Percentiles rank a stretch among this genome's conserved stretches.
Evolutionary conservation across 108 stramenopile species (phyloP).

Genomic region (Fistulifera solaris): DNA sequence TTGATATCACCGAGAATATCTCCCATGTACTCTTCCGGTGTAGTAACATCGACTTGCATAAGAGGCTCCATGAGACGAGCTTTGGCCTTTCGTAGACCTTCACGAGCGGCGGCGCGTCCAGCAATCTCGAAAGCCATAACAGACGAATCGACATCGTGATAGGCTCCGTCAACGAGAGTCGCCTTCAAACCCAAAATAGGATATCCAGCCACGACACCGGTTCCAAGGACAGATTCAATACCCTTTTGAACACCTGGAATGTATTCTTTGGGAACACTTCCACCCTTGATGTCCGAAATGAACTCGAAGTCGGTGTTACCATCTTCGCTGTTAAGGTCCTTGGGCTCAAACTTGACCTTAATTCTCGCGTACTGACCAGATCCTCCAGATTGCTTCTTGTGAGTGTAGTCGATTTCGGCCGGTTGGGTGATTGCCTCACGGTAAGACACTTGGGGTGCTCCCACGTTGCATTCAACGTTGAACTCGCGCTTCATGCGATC

Average conservation of each 20-base stretch:
- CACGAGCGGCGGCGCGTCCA: slow-evolving; percentile 85
- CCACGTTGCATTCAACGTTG: slow-evolving; percentile 90
- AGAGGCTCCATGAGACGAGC: slow-evolving; percentile 97
- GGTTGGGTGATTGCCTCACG: slow-evolving; percentile 92
- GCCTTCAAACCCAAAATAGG: slow-evolving; percentile 97
- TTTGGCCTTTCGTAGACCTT: slow-evolving; percentile 94
- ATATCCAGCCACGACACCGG: slow-evolving; percentile 92
- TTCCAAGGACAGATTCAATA: slow-evolving; percentile 88
- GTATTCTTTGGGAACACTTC: slow-evolving; percentile 95
- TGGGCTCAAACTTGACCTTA: slow-evolving; percentile 92
- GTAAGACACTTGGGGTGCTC: slow-evolving; percentile 91
- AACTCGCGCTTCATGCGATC: slow-evolving; percentile 99
- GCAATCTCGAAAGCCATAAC: slow-evolving; percentile 93
- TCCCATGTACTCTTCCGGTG: slow-evolving; percentile 98
- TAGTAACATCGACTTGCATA: slow-evolving; percentile 96
- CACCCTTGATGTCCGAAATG: slow-evolving; percentile 94
- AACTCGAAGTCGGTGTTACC: slow-evolving; percentile 91
- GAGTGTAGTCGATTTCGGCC: slow-evolving; percentile 95
- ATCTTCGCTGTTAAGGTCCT: slow-evolving; percentile 70
- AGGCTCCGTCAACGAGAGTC: slow-evolving; percentile 78
- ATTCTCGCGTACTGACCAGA: slow-evolving; percentile 95
- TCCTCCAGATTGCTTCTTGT: slow-evolving; percentile 99
- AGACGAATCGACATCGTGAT: slow-evolving; percentile 85
- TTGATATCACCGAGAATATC: slow-evolving; percentile 97
- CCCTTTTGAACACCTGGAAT: slow-evolving; percentile 98